These are phyloP conservation scores for Pichia exigua DNA, from an alignment of 805 yeast species.

Conservation along the genomic window DNA sequence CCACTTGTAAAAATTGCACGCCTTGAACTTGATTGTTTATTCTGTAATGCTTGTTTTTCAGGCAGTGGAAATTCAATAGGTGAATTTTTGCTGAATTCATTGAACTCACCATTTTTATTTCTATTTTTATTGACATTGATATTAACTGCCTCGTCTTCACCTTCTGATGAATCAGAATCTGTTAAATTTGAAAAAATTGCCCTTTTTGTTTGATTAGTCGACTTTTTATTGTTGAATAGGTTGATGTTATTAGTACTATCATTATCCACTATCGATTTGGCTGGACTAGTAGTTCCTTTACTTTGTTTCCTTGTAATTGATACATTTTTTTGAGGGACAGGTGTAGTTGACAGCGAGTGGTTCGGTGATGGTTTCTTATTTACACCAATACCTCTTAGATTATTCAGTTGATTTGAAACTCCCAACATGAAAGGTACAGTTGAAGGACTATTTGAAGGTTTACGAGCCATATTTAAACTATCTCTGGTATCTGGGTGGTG, in stretches of 20 bases:
- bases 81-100: conserved; percentile 6
- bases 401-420: conserved; percentile 1
- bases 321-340: background rate
- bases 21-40: background rate
- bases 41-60: background rate
- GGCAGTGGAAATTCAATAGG: background rate
- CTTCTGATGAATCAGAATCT: conserved; percentile 2
- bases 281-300: background rate
- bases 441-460: conserved; percentile 1
- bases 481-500: conserved; percentile 1
- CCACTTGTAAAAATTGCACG: conserved; percentile 6
- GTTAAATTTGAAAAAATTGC: background rate
- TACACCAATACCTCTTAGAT: conserved; percentile 1
- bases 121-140: background rate
- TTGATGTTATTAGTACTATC: background rate
- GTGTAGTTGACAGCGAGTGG: background rate
- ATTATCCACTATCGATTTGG: conserved; percentile 1
- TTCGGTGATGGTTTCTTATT: background rate
- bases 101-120: conserved; percentile 1
- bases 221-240: background rate
- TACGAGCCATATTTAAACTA: background rate
- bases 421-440: background rate
- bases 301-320: background rate
- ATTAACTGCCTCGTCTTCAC: background rate
- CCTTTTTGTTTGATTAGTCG: background rate